Evolutionary conservation across 345 rosid species (phyloP).

Genomic region (Hibiscus trionum): DNA sequence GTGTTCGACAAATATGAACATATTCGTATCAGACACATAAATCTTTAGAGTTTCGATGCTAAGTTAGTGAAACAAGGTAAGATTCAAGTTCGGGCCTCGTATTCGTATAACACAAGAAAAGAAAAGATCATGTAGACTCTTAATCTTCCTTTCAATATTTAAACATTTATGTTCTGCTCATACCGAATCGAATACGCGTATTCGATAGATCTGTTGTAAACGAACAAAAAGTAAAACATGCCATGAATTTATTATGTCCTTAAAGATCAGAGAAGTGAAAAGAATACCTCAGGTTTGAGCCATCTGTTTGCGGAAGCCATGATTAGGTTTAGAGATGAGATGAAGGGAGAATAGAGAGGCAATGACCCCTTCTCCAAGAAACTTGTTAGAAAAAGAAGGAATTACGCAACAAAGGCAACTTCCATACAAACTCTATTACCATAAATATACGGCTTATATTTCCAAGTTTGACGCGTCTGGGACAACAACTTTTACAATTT

Average conservation of each 20-base stretch:
- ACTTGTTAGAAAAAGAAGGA: not conserved
- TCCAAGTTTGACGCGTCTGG: not conserved
- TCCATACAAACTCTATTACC: too few species aligned
- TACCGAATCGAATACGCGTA: too few species aligned
- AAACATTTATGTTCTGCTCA: too few species aligned
- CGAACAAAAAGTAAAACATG: too few species aligned
- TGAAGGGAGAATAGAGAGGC: too few species aligned
- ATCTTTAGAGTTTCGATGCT: not conserved
- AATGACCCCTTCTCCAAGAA: slow-evolving; percentile 9
- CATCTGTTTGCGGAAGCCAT: slow-evolving; percentile 13
- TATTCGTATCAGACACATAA: too few species aligned
- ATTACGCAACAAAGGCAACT: not conserved
- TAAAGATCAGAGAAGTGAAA: not conserved
- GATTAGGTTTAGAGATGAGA: not conserved
- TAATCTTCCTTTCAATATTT: too few species aligned
- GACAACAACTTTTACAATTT: not conserved
- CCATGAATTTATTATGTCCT: too few species aligned
- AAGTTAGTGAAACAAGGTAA: not conserved
- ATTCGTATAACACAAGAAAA: too few species aligned
- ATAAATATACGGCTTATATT: not conserved
- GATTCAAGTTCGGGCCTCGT: not conserved
- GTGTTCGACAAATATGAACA: too few species aligned
- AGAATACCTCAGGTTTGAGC: slow-evolving; percentile 11
- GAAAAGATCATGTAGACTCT: too few species aligned
- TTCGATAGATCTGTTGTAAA: not conserved